Evolutionary conservation across 352 stramenopile genomes (phyloP).

Genomic region (Phytopythium mirpurense): DNA sequence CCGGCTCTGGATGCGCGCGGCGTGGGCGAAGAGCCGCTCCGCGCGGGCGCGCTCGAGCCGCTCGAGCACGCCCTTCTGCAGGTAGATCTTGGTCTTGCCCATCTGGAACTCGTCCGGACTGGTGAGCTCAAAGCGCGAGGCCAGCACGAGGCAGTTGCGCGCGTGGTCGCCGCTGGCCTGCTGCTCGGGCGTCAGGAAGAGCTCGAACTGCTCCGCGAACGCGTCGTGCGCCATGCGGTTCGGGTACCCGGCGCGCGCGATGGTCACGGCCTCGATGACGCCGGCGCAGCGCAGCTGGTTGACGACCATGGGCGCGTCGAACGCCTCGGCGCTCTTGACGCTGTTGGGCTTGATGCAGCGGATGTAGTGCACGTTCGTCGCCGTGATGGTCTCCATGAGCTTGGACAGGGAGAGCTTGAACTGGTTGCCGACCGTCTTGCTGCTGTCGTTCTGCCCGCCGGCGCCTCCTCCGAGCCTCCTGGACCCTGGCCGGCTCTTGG

Average conservation of each 20-base stretch:
- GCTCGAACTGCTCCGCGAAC: slow-evolving; percentile 57
- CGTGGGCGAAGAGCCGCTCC: slow-evolving; percentile 60
- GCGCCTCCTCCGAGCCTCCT: slow-evolving; percentile 21
- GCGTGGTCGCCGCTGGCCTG: slow-evolving; percentile 11
- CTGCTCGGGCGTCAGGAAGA: slow-evolving; percentile 53
- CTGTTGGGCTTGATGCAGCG: slow-evolving; percentile 86
- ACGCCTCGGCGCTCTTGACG: slow-evolving; percentile 47
- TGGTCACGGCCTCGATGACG: slow-evolving; percentile 77
- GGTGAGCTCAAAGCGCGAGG: slow-evolving; percentile 55
- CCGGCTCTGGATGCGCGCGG: slow-evolving; percentile 52
- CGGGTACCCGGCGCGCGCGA: slow-evolving; percentile 69
- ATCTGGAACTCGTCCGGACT: slow-evolving; percentile 74
- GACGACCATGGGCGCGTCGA: slow-evolving; percentile 73
- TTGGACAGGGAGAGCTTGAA: slow-evolving; percentile 65
- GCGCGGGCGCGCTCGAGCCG: slow-evolving; percentile 58
- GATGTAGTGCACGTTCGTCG: slow-evolving; percentile 77
- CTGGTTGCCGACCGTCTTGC: slow-evolving; percentile 74
- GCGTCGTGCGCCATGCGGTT: slow-evolving; percentile 78
- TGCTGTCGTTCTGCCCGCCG: slow-evolving; percentile 11
- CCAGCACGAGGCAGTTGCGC: slow-evolving; percentile 40
- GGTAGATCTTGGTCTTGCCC: slow-evolving; percentile 82
- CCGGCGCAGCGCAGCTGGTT: slow-evolving; percentile 76
- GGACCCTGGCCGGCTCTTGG: slow-evolving; percentile 13
- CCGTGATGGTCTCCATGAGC: slow-evolving; percentile 70
- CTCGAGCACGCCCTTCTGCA: slow-evolving; percentile 79